phyloP scores from a whole-genome alignment of 2,329 filamentous ascomycete species.

The Cladosporium sphaerospermum region DNA sequence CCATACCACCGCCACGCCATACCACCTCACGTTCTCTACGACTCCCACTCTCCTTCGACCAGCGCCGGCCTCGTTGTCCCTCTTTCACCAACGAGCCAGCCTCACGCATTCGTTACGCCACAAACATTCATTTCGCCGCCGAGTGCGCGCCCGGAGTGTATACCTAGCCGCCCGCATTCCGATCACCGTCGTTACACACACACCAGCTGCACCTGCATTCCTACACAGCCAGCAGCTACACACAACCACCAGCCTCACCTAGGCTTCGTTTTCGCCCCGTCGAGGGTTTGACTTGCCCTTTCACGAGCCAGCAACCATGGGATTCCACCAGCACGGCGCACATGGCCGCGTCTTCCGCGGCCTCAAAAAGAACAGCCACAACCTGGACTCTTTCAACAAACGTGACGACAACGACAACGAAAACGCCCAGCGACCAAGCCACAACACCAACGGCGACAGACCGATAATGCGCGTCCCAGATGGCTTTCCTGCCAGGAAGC shows the following conservation, averaged over 20 bases:
- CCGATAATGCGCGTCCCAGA: slow-evolving; percentile 24
- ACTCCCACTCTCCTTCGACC: slow-evolving; percentile 1
- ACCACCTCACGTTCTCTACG: slow-evolving; percentile 7
- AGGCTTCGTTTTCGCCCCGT: neutral
- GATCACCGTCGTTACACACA: neutral
- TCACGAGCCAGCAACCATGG: slow-evolving; percentile 18
- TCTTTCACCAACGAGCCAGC: slow-evolving; percentile 8
- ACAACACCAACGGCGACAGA: slow-evolving; percentile 22
- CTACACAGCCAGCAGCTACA: neutral
- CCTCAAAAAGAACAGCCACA: slow-evolving; percentile 20
- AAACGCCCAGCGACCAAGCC: slow-evolving; percentile 1
- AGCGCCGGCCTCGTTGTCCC: slow-evolving; percentile 8
- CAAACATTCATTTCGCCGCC: neutral
- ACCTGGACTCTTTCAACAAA: slow-evolving; percentile 8
- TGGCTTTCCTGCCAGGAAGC: slow-evolving; percentile 11
- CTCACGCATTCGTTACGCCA: neutral
- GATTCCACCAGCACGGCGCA: slow-evolving; percentile 26
- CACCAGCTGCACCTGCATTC: neutral
- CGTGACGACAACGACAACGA: neutral
- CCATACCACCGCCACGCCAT: neutral
- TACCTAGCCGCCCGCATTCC: slow-evolving; percentile 10
- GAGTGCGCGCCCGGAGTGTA: neutral
- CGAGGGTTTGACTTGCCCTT: neutral
- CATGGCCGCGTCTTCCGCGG: slow-evolving; percentile 27
- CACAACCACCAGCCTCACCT: slow-evolving; percentile 8